Evolutionary conservation across 2,329 filamentous ascomycete species (phyloP).

Genomic region (Zymoseptoria brevis): DNA sequence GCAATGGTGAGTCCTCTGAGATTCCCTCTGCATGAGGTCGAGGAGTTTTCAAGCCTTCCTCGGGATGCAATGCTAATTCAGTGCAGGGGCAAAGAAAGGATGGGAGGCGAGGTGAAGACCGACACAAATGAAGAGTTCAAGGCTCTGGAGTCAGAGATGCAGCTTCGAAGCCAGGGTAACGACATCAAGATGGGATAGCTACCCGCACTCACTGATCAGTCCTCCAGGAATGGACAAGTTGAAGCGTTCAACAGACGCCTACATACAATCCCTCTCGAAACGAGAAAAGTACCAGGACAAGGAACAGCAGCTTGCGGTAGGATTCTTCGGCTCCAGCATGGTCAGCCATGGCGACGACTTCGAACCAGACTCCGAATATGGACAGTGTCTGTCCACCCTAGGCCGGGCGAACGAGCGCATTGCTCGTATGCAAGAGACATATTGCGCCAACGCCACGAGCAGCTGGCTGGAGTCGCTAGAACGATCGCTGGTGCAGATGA

Average conservation of each 20-base stretch:
- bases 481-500: constrained; percentile 85
- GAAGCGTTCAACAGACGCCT: constrained; percentile 75
- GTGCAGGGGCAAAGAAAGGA: constrained; percentile 75
- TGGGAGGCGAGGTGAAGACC: constrained; percentile 86
- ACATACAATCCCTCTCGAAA: constrained; percentile 80
- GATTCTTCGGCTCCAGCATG: constrained; percentile 77
- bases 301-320: constrained; percentile 75
- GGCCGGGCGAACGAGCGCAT: constrained; percentile 84
- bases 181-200: not conserved
- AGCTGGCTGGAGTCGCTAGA: constrained; percentile 91
- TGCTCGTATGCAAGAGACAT: constrained; percentile 75
- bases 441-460: constrained; percentile 66
- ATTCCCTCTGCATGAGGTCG: not conserved
- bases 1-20: constrained; percentile 56
- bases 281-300: constrained; percentile 79
- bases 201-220: constrained; percentile 1
- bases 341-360: constrained; percentile 86
- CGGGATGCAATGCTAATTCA: not conserved
- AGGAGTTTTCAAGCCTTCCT: not conserved
- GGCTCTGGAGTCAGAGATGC: constrained; percentile 82
- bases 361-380: constrained; percentile 82
- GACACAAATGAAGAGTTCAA: constrained; percentile 85
- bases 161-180: constrained; percentile 74
- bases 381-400: constrained; percentile 70
- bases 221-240: constrained; percentile 78